A percentile compares a stretch with the other conserved stretches of the same genome.
Evolutionary conservation across 768 basidiomycete genomes (phyloP).

Genomic region (Scleroderma citrinum): DNA sequence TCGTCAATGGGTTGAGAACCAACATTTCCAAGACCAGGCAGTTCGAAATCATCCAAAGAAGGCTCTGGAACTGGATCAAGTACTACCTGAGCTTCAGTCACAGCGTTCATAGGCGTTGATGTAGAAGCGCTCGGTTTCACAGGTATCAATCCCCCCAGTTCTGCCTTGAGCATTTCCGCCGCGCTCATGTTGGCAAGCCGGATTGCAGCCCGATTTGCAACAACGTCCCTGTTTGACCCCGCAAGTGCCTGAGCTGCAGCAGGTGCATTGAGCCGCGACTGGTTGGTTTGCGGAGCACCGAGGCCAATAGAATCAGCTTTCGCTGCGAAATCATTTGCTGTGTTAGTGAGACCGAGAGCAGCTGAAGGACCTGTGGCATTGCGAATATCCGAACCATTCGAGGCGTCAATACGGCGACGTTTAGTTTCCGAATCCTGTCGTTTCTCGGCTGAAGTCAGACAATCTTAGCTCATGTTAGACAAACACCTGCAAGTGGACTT

Average conservation of each 20-base stretch:
- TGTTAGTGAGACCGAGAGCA: conserved; percentile 30
- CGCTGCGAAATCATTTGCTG: conserved; percentile 62
- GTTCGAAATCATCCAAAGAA: conserved; percentile 28
- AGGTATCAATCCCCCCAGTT: conserved; percentile 56
- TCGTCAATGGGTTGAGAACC: conserved; percentile 16
- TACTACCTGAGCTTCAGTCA: conserved; percentile 33
- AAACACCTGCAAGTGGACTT: conserved; percentile 30
- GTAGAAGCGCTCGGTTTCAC: conserved; percentile 32
- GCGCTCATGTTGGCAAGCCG: conserved; percentile 97
- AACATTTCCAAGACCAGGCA: conserved; percentile 29
- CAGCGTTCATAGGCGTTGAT: conserved; percentile 3
- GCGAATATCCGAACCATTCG: conserved; percentile 34
- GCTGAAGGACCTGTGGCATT: conserved; percentile 24
- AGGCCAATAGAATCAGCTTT: conserved; percentile 75
- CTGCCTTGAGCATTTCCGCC: conserved; percentile 89
- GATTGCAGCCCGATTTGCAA: conserved; percentile 83
- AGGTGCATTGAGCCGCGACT: conserved; percentile 52
- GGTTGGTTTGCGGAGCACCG: conserved; percentile 54
- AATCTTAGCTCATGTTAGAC: conserved; percentile 6
- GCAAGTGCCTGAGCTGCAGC: conserved; percentile 68
- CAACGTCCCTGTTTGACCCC: conserved; percentile 86
- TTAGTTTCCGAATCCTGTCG: conserved; percentile 91
- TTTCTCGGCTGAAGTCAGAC: conserved; percentile 65
- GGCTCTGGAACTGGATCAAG: conserved; percentile 21
- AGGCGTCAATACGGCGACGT: conserved; percentile 64